Evolutionary conservation across 2,329 filamentous ascomycete species (phyloP).

Genomic region (Penicillium expansum): DNA sequence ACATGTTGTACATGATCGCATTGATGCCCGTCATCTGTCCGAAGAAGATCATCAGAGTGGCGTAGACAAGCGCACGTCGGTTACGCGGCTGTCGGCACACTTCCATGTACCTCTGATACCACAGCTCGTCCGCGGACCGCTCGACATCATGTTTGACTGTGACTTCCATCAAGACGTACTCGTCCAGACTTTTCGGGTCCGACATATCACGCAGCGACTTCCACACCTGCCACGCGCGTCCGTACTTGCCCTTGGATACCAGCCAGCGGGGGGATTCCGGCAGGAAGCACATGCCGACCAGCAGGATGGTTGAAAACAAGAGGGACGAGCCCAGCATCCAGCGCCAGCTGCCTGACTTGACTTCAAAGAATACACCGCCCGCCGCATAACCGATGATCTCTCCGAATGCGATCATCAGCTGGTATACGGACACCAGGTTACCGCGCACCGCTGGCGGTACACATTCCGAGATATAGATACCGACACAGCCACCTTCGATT

Average conservation of each 20-base stretch:
- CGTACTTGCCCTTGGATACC: background rate
- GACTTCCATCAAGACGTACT: background rate
- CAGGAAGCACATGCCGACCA: conserved; percentile 42
- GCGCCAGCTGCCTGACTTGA: conserved; percentile 68
- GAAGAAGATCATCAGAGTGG: conserved; percentile 30
- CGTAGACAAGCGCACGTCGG: background rate
- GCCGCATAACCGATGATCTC: background rate
- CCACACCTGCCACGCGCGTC: background rate
- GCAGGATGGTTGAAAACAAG: conserved; percentile 64
- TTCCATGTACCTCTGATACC: background rate
- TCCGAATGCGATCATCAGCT: background rate
- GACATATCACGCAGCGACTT: background rate
- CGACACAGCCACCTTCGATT: background rate
- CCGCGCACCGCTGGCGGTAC: background rate
- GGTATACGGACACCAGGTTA: background rate
- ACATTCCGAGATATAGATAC: background rate
- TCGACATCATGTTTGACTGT: background rate
- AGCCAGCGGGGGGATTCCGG: background rate
- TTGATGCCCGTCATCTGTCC: conserved; percentile 1
- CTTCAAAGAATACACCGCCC: conserved; percentile 61
- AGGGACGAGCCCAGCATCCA: conserved; percentile 71
- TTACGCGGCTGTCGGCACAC: background rate
- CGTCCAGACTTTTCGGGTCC: background rate
- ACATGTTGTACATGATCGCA: conserved; percentile 5
- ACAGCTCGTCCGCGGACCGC: background rate